phyloP scores from a whole-genome alignment of 306 rosid species.

The Lablab purpureus region DNA sequence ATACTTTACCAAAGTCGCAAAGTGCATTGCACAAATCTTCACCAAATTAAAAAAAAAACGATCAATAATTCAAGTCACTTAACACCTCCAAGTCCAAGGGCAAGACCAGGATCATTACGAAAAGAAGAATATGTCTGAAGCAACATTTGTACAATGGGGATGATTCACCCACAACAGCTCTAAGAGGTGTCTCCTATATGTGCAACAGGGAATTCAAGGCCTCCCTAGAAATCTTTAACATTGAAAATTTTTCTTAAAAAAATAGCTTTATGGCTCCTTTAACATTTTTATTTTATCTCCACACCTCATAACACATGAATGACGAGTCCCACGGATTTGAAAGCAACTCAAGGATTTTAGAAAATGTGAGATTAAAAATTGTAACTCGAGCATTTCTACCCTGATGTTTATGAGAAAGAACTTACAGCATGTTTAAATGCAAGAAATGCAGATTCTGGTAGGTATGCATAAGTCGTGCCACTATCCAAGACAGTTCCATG shows the following conservation, averaged over 20 bases:
- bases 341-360: slow-evolving; percentile 9
- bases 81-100: slow-evolving; percentile 8
- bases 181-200: slow-evolving; percentile 17
- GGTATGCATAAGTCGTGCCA: slow-evolving; percentile 95
- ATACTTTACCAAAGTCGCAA: background rate
- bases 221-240: background rate
- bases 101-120: background rate
- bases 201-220: slow-evolving; percentile 14
- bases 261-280: background rate
- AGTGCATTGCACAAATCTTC: slow-evolving; percentile 23
- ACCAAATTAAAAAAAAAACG: slow-evolving; percentile 28
- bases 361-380: slow-evolving; percentile 22
- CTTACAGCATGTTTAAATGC: slow-evolving; percentile 93
- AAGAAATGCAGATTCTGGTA: slow-evolving; percentile 75
- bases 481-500: slow-evolving; percentile 94
- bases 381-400: background rate
- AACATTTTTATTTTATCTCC: slow-evolving; percentile 24
- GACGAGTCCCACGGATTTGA: background rate
- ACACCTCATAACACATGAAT: background rate
- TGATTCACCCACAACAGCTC: slow-evolving; percentile 38
- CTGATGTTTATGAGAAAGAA: slow-evolving; percentile 27
- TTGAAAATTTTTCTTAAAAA: background rate
- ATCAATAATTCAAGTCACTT: slow-evolving; percentile 18
- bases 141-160: slow-evolving; percentile 26
- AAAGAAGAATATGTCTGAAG: slow-evolving; percentile 16